phyloP scores from a whole-genome alignment of 1,139 yeast genomes.

The Debaryomyces subglobosus region DNA sequence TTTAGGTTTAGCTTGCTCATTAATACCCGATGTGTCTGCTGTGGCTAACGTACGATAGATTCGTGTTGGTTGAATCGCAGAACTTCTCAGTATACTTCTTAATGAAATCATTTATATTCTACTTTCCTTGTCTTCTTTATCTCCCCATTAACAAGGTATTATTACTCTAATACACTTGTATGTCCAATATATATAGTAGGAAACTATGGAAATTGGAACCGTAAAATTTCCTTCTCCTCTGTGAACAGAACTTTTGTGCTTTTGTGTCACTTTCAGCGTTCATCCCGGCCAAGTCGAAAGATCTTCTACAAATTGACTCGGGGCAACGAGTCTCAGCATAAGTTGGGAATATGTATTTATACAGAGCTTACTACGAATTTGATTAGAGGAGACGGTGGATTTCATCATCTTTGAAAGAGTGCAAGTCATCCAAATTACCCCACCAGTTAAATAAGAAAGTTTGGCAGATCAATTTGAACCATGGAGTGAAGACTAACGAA shows the following conservation, averaged over 20 bases:
- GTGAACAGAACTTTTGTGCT: not conserved
- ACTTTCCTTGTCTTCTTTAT: not conserved
- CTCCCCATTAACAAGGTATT: not conserved
- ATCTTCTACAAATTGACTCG: not conserved
- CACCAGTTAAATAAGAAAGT: constrained; percentile 94
- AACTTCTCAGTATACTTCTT: constrained; percentile 5
- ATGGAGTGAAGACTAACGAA: constrained; percentile 79
- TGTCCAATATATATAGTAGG: not conserved
- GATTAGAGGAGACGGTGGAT: constrained; percentile 43
- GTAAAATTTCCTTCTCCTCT: constrained; percentile 2
- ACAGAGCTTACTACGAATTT: not conserved
- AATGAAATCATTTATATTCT: constrained; percentile 4
- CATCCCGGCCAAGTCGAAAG: constrained; percentile 4
- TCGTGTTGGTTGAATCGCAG: constrained; percentile 1
- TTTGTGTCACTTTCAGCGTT: constrained; percentile 2
- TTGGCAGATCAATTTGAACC: constrained; percentile 96
- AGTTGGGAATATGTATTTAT: not conserved
- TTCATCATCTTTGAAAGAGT: constrained; percentile 45
- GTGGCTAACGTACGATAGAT: constrained; percentile 18
- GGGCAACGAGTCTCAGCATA: not conserved
- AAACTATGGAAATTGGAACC: not conserved
- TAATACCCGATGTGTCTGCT: constrained; percentile 9
- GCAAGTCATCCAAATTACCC: constrained; percentile 66
- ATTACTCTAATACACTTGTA: not conserved
- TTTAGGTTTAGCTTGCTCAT: constrained; percentile 12